Evolutionary conservation across 768 basidiomycete species (phyloP).

Genomic region (Tephrocybe rancida): DNA sequence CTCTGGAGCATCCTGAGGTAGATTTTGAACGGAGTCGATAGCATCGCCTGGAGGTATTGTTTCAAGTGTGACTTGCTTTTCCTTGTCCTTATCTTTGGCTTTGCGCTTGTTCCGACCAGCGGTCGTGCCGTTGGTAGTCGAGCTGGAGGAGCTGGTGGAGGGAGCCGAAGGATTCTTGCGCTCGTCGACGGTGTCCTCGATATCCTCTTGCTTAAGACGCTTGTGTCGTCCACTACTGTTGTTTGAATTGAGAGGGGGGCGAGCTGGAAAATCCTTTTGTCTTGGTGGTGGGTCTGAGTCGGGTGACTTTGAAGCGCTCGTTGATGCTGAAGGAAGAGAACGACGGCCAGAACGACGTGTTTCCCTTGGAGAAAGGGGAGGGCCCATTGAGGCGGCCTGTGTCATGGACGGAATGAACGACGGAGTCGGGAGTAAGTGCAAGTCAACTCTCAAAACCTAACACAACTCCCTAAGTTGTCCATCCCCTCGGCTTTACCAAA

Average conservation of each 20-base stretch:
- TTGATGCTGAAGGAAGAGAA: slow-evolving; percentile 65
- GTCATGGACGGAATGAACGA: slow-evolving; percentile 46
- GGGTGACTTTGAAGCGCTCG: slow-evolving; percentile 73
- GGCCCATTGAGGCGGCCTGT: slow-evolving; percentile 72
- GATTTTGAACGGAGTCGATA: slow-evolving; percentile 32
- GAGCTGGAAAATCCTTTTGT: slow-evolving; percentile 44
- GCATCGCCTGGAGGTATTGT: slow-evolving; percentile 26
- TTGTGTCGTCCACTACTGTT: slow-evolving; percentile 49
- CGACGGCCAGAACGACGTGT: slow-evolving; percentile 79
- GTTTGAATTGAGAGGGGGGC: slow-evolving; percentile 42
- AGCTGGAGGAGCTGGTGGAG: slow-evolving; percentile 34
- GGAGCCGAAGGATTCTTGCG: slow-evolving; percentile 44
- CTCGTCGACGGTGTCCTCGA: slow-evolving; percentile 63
- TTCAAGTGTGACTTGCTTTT: slow-evolving; percentile 28
- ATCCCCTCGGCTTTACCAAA: slow-evolving; percentile 13
- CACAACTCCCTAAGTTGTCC: no score
- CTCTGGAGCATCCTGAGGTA: slow-evolving; percentile 44
- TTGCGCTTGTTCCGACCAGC: slow-evolving; percentile 60
- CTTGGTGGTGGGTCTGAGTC: slow-evolving; percentile 65
- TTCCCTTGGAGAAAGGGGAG: slow-evolving; percentile 76
- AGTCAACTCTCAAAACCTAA: no score
- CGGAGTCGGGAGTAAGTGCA: not conserved
- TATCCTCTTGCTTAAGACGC: slow-evolving; percentile 74
- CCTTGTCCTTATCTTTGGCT: slow-evolving; percentile 67
- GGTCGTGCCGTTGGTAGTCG: slow-evolving; percentile 21